Evolutionary conservation across 129 eudicot genomes (phyloP).

Genomic region (Pittosporum tobira): DNA sequence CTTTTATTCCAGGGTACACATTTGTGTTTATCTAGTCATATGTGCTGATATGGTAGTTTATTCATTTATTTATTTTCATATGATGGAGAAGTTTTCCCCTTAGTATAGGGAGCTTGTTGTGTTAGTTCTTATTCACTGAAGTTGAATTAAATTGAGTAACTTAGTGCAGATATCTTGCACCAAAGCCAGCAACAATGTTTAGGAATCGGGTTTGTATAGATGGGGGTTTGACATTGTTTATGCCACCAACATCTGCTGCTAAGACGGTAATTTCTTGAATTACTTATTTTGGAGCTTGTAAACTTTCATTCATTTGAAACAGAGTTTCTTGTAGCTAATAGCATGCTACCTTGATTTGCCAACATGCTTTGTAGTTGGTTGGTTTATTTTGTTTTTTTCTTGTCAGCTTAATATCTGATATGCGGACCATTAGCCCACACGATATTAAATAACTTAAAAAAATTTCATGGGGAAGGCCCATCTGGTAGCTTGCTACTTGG

Average conservation of each 20-base stretch:
- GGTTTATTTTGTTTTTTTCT: too few species aligned
- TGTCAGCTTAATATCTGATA: too few species aligned
- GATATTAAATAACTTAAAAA: too few species aligned
- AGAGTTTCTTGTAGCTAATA: neutral
- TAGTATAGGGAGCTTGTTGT: too few species aligned
- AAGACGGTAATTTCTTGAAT: conserved; percentile 48
- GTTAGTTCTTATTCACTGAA: conserved; percentile 5
- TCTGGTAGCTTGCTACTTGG: too few species aligned
- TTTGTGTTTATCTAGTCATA: neutral
- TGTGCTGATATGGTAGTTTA: conserved; percentile 5
- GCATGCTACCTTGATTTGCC: too few species aligned
- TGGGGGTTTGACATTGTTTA: conserved; percentile 90
- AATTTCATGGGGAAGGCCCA: too few species aligned
- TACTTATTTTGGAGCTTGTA: neutral
- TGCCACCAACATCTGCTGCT: conserved; percentile 99
- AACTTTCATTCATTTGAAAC: neutral
- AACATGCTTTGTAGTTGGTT: too few species aligned
- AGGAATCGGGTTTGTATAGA: conserved; percentile 86
- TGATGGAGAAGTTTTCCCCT: too few species aligned
- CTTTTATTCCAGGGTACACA: conserved; percentile 87
- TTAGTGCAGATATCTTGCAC: conserved; percentile 88
- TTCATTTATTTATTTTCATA: too few species aligned
- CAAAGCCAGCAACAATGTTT: conserved; percentile 89
- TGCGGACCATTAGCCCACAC: too few species aligned
- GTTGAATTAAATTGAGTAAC: conserved; percentile 4